Percentiles rank a stretch among this genome's conserved stretches.
phyloP scores from a whole-genome alignment of 2,329 filamentous ascomycete species.

The Drechmeria coniospora region DNA sequence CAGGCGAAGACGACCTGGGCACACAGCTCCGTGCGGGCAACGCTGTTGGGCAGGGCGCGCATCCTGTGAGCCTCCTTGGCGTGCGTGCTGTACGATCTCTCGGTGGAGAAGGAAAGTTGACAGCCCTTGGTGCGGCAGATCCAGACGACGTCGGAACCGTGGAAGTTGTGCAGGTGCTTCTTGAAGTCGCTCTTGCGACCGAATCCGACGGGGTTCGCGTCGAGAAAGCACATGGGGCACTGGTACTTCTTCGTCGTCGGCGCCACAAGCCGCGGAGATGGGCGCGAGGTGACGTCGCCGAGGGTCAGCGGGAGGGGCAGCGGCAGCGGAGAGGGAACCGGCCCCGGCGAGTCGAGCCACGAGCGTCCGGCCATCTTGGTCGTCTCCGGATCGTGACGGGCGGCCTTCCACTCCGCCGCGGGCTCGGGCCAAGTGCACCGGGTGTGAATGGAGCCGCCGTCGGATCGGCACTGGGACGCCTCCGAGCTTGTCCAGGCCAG shows the following conservation, averaged over 20 bases:
- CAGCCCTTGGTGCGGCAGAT: constrained; percentile 26
- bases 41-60: constrained; percentile 23
- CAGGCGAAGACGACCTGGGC: constrained; percentile 29
- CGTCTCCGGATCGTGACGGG: constrained; percentile 19
- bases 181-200: constrained; percentile 32
- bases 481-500: constrained; percentile 26
- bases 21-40: constrained; percentile 25
- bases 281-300: constrained; percentile 18
- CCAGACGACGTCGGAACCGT: constrained; percentile 26
- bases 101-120: constrained; percentile 27
- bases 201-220: constrained; percentile 29
- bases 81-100: constrained; percentile 28
- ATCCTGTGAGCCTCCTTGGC: constrained; percentile 27
- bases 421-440: constrained; percentile 22
- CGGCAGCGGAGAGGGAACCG: constrained; percentile 20
- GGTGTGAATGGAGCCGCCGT: constrained; percentile 23
- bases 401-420: constrained; percentile 16
- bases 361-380: constrained; percentile 18
- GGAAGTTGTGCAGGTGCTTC: constrained; percentile 32
- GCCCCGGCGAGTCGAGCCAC: constrained; percentile 24
- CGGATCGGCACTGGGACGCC: constrained; percentile 22
- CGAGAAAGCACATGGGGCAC: constrained; percentile 29
- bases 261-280: constrained; percentile 20
- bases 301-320: constrained; percentile 18
- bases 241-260: constrained; percentile 26